Evolutionary conservation across 345 rosid genomes (phyloP).

Genomic region (Noccaea bulbosa): DNA sequence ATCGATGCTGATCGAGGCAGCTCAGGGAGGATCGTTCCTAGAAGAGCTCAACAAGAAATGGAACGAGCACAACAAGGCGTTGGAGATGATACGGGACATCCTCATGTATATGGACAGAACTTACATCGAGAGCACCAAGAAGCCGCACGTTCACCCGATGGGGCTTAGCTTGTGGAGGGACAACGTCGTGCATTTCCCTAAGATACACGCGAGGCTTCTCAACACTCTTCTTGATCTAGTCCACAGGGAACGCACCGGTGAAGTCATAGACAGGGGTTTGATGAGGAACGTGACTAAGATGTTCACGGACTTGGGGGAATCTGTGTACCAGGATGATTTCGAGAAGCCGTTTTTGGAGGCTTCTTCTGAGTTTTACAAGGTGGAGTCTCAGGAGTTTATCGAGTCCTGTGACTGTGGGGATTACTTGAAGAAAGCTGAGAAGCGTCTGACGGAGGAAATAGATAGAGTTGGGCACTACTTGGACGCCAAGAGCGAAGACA

Average conservation of each 20-base stretch:
- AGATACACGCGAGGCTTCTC: conserved; percentile 74
- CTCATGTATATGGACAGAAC: conserved; percentile 99
- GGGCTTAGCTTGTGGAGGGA: conserved; percentile 96
- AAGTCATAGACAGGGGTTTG: conserved; percentile 88
- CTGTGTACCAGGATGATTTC: conserved; percentile 95
- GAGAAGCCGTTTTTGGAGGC: conserved; percentile 92
- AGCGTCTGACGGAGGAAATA: conserved; percentile 90
- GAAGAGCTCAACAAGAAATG: conserved; percentile 96
- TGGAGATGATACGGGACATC: conserved; percentile 97
- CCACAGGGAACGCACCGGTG: conserved; percentile 80
- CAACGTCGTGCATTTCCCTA: conserved; percentile 68
- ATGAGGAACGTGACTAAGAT: conserved; percentile 93
- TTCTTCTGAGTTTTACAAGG: conserved; percentile 89
- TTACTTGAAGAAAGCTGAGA: conserved; percentile 88
- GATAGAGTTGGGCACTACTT: conserved; percentile 93
- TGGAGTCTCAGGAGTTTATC: conserved; percentile 89
- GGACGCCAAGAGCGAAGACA: conserved; percentile 86
- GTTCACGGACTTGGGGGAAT: conserved; percentile 93
- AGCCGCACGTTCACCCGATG: conserved; percentile 92
- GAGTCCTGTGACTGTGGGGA: conserved; percentile 97
- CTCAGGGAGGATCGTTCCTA: conserved; percentile 88
- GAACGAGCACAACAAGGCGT: conserved; percentile 96
- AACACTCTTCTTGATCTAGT: conserved; percentile 87
- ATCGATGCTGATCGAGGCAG: conserved; percentile 77
- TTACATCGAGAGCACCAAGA: conserved; percentile 72